Evolutionary conservation across 805 yeast species (phyloP).

Genomic region (Candida nonsorbophila): DNA sequence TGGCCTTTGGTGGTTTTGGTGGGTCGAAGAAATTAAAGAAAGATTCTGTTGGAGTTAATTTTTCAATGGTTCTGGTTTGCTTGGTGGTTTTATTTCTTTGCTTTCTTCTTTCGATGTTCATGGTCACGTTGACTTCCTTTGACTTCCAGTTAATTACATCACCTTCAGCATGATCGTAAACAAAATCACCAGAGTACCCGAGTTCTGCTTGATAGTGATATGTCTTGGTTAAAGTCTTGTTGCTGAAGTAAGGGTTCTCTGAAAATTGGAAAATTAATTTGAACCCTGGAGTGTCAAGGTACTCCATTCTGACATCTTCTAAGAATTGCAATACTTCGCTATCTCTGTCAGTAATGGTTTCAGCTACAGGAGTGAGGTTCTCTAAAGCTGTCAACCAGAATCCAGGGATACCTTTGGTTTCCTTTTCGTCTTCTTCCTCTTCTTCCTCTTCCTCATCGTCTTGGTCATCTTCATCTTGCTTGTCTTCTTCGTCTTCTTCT

Average conservation of each 20-base stretch:
- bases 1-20: conserved; percentile 62
- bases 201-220: conserved; percentile 92
- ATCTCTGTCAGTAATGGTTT: conserved; percentile 86
- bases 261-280: conserved; percentile 76
- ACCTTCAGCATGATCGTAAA: conserved; percentile 96
- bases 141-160: conserved; percentile 77
- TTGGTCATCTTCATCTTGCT: conserved; percentile 10
- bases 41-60: conserved; percentile 88
- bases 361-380: conserved; percentile 75
- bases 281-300: conserved; percentile 84
- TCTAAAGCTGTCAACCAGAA: conserved; percentile 97
- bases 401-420: conserved; percentile 73
- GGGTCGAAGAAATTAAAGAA: conserved; percentile 96
- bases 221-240: conserved; percentile 70
- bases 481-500: conserved; percentile 41
- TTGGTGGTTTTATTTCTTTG: conserved; percentile 96
- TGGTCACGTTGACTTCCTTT: conserved; percentile 77
- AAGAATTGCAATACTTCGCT: conserved; percentile 71
- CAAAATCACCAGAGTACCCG: conserved; percentile 93
- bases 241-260: conserved; percentile 70
- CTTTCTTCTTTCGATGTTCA: conserved; percentile 86
- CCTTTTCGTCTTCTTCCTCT: conserved; percentile 29
- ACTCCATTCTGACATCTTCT: conserved; percentile 69
- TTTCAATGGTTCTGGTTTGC: conserved; percentile 93
- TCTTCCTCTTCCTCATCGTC: conserved; percentile 19